phyloP scores from a whole-genome alignment of 2,329 filamentous ascomycete genomes.

The Dendrostoma leiphaemia region DNA sequence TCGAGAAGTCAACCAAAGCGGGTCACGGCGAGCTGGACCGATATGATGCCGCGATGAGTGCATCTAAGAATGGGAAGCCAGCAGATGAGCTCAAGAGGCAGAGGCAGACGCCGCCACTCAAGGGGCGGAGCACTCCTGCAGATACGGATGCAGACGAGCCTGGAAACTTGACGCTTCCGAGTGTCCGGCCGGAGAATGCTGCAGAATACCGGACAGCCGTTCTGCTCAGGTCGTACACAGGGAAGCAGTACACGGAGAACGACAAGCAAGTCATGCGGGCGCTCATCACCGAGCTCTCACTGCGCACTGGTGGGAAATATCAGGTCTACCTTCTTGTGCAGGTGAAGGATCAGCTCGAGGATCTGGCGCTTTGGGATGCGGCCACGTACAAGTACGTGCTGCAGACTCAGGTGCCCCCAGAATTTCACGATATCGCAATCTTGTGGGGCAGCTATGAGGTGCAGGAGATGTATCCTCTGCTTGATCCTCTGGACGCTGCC shows the following conservation, averaged over 20 bases:
- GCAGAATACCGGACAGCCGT: constrained; percentile 64
- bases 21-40: constrained; percentile 38
- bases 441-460: constrained; percentile 76
- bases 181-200: constrained; percentile 12
- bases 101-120: constrained; percentile 11
- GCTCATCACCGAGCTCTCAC: constrained; percentile 72
- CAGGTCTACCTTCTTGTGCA: constrained; percentile 79
- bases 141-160: neutral
- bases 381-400: constrained; percentile 60
- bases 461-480: constrained; percentile 71
- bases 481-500: constrained; percentile 53
- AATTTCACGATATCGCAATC: constrained; percentile 65
- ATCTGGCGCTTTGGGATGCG: constrained; percentile 55
- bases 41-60: constrained; percentile 35
- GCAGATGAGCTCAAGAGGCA: constrained; percentile 17
- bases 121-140: neutral
- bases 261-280: constrained; percentile 77
- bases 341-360: constrained; percentile 58
- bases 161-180: neutral
- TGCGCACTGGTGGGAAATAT: constrained; percentile 78
- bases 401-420: constrained; percentile 33
- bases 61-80: constrained; percentile 10
- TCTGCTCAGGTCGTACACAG: constrained; percentile 72
- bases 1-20: constrained; percentile 32
- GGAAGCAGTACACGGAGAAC: constrained; percentile 73